Conservation (phyloP, 495 filamentous ascomycete species). For the Usnea hakonensis region DNA sequence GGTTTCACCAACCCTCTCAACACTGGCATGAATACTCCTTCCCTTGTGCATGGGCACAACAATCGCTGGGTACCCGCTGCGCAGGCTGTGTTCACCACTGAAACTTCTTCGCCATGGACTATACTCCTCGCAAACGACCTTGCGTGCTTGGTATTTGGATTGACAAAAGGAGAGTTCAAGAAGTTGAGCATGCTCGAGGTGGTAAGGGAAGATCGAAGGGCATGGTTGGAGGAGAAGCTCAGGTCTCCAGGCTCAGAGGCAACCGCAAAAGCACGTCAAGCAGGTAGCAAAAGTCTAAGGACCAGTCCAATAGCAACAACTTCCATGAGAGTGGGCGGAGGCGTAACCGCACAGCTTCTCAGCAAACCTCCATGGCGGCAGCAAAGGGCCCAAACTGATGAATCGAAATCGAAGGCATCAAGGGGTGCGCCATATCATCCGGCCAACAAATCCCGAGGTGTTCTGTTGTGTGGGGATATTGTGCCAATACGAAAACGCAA, state of each 20-base stretch:
- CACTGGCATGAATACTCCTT: conserved; percentile 24
- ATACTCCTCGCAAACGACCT: conserved; percentile 96
- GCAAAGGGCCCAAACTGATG: conserved; percentile 68
- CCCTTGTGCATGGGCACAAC: conserved; percentile 69
- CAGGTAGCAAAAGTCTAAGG: conserved; percentile 38
- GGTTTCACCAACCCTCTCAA: conserved; percentile 32
- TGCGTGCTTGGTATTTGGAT: conserved; percentile 90
- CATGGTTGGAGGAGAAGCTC: conserved; percentile 87
- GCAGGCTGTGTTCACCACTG: conserved; percentile 94
- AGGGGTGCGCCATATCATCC: conserved; percentile 46
- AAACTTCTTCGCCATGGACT: conserved; percentile 81
- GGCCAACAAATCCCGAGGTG: conserved; percentile 73
- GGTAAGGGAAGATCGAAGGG: conserved; percentile 74
- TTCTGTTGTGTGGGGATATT: conserved; percentile 91
- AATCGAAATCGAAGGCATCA: conserved; percentile 51
- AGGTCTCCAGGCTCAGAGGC: conserved; percentile 47
- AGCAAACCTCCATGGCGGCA: conserved; percentile 79
- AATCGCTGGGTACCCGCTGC: conserved; percentile 85
- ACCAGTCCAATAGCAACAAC: conserved; percentile 37
- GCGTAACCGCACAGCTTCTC: conserved; percentile 76
- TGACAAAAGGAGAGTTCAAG: conserved; percentile 85
- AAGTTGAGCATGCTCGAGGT: conserved; percentile 95
- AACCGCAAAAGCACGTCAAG: conserved; percentile 35
- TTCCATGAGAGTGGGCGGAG: conserved; percentile 59
- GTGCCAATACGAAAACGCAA: conserved; percentile 95